These are phyloP conservation scores for Dimargaris xerosporica DNA, from an alignment of 192 early-diverging fungal species.

Conservation along the genomic window DNA sequence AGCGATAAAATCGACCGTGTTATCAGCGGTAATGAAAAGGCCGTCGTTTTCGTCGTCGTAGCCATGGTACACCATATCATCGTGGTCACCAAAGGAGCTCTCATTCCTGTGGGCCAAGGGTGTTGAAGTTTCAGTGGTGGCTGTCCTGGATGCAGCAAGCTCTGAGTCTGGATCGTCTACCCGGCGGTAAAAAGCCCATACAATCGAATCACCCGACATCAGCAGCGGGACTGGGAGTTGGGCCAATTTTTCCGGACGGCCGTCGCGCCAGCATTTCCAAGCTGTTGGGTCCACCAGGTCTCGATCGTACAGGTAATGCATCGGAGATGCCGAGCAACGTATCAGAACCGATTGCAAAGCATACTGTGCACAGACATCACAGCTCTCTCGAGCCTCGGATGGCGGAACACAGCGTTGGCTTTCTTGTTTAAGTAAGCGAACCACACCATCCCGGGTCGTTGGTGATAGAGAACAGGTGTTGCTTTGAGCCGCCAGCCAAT, in stretches of 20 bases:
- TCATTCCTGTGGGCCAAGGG: background rate
- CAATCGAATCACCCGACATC: background rate
- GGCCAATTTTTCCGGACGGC: background rate
- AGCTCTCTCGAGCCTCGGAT: background rate
- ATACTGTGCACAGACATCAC: background rate
- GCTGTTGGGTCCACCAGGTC: background rate
- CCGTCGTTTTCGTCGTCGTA: background rate
- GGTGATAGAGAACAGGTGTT: background rate
- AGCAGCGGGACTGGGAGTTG: background rate
- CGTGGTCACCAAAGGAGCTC: background rate
- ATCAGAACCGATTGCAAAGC: background rate
- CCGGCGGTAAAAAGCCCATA: background rate
- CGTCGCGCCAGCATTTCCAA: background rate
- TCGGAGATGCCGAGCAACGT: background rate
- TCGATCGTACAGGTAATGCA: constrained; percentile 7
- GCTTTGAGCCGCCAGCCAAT: background rate
- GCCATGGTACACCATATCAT: background rate
- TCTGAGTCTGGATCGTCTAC: background rate
- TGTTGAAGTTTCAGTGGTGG: background rate
- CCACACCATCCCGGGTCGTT: background rate
- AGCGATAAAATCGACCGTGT: constrained; percentile 5
- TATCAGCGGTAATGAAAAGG: background rate
- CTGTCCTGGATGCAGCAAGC: background rate
- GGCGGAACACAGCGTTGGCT: no score
- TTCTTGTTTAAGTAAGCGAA: no score